These are phyloP conservation scores for Oidiodendron maius DNA, from an alignment of 495 filamentous ascomycete species.

Conservation along the genomic window DNA sequence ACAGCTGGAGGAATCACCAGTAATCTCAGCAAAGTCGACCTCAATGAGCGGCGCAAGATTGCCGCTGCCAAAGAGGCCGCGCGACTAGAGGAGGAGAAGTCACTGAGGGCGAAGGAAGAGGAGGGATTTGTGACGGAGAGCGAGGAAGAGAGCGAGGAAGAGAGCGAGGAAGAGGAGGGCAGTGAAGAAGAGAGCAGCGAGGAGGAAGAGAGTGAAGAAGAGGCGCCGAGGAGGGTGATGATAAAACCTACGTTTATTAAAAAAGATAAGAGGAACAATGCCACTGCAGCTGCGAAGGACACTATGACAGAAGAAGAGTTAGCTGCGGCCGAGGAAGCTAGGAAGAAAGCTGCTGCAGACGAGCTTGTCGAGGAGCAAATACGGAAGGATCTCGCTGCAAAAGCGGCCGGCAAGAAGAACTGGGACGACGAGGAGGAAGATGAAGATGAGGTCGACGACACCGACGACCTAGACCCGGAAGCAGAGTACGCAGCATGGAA, in stretches of 20 bases:
- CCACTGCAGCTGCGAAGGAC: constrained; percentile 24
- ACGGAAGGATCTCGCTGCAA: constrained; percentile 68
- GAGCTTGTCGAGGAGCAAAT: constrained; percentile 84
- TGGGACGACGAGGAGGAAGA: constrained; percentile 85
- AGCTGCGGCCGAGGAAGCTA: constrained; percentile 52
- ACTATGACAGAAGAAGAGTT: constrained; percentile 36
- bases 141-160: constrained; percentile 31
- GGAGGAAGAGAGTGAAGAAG: constrained; percentile 63
- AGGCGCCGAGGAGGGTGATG: constrained; percentile 67
- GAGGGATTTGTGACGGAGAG: constrained; percentile 73
- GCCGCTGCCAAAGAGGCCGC: constrained; percentile 43
- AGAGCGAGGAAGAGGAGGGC: constrained; percentile 37
- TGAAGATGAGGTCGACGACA: constrained; percentile 73
- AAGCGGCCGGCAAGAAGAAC: constrained; percentile 66
- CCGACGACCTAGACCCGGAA: constrained; percentile 79
- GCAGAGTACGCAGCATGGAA: constrained; percentile 93
- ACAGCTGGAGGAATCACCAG: constrained; percentile 52
- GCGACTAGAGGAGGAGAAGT: constrained; percentile 34
- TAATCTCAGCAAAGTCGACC: constrained; percentile 60
- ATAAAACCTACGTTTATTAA: constrained; percentile 88
- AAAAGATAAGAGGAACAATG: constrained; percentile 59
- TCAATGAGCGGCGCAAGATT: constrained; percentile 45
- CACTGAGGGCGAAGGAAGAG: constrained; percentile 46
- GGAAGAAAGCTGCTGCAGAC: constrained; percentile 62
- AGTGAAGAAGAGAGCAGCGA: constrained; percentile 35